Percentiles rank a stretch among this genome's conserved stretches.
Conservation (phyloP, 805 yeast species). For the Yarrowia porcina region DNA sequence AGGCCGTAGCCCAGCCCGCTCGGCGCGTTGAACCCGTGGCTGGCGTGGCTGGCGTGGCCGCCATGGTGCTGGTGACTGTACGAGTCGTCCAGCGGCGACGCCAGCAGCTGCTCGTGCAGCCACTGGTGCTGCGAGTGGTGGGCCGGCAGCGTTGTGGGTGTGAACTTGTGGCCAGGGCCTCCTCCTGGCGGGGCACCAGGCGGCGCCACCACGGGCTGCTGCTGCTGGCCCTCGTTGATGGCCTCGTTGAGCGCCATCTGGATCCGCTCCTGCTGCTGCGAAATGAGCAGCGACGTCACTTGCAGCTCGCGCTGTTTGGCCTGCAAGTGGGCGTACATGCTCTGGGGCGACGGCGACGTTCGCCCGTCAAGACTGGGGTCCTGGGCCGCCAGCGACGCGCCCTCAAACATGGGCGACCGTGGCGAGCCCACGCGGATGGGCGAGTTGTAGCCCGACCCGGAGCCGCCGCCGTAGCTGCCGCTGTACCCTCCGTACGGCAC, state of each 20-base stretch:
- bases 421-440: slow-evolving; percentile 25
- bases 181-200: neutral
- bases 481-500: slow-evolving; percentile 13
- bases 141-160: slow-evolving; percentile 22
- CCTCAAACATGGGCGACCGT: slow-evolving; percentile 7
- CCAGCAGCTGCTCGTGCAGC: slow-evolving; percentile 29
- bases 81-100: slow-evolving; percentile 15
- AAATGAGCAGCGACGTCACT: slow-evolving; percentile 36
- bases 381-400: neutral
- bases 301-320: slow-evolving; percentile 39
- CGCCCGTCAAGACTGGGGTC: neutral
- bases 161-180: neutral
- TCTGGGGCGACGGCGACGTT: slow-evolving; percentile 27
- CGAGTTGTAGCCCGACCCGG: slow-evolving; percentile 9
- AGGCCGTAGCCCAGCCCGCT: neutral
- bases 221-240: slow-evolving; percentile 7
- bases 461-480: neutral
- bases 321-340: slow-evolving; percentile 37
- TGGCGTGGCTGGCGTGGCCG: neutral
- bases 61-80: neutral
- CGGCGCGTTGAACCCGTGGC: neutral
- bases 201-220: neutral
- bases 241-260: slow-evolving; percentile 30
- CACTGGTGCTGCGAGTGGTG: slow-evolving; percentile 29
- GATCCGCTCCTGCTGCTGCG: slow-evolving; percentile 39